Percentiles rank a stretch among this genome's conserved stretches.
Conservation (phyloP, 352 stramenopile species). For the Aphanomyces invadans region DNA sequence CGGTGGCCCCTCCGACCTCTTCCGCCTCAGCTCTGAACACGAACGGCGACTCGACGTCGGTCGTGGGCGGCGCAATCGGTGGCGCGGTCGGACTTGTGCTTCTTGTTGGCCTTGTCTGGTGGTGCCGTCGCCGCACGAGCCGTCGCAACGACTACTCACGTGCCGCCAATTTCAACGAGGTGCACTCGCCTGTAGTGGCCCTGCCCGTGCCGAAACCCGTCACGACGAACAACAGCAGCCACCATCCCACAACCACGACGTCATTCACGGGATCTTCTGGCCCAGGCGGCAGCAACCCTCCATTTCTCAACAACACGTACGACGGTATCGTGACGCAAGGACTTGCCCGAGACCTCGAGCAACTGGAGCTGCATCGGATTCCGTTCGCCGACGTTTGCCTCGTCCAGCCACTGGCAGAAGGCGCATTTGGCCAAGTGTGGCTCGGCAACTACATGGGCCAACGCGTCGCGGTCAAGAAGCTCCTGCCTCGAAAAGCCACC, state of each 20-base stretch:
- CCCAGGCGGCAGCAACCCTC: too few relatives aligned
- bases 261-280: too few relatives aligned
- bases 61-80: neutral
- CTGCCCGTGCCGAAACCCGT: too few relatives aligned
- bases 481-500: conserved; percentile 21
- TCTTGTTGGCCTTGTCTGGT: neutral
- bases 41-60: too few relatives aligned
- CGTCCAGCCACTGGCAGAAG: conserved; percentile 47
- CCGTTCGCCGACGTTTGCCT: conserved; percentile 28
- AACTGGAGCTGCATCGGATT: conserved; percentile 28
- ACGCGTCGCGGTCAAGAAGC: conserved; percentile 52
- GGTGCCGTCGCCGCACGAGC: neutral
- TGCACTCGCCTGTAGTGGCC: neutral
- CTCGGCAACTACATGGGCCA: conserved; percentile 54
- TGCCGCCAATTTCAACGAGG: neutral
- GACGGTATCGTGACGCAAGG: neutral
- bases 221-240: too few relatives aligned
- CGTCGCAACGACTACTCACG: neutral
- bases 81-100: neutral
- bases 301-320: neutral
- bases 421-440: conserved; percentile 64
- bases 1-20: too few relatives aligned
- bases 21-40: neutral
- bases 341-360: conserved; percentile 29
- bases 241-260: too few relatives aligned